These are phyloP conservation scores for Trifolium fragiferum DNA, from an alignment of 306 rosid genomes.

Conservation along the genomic window DNA sequence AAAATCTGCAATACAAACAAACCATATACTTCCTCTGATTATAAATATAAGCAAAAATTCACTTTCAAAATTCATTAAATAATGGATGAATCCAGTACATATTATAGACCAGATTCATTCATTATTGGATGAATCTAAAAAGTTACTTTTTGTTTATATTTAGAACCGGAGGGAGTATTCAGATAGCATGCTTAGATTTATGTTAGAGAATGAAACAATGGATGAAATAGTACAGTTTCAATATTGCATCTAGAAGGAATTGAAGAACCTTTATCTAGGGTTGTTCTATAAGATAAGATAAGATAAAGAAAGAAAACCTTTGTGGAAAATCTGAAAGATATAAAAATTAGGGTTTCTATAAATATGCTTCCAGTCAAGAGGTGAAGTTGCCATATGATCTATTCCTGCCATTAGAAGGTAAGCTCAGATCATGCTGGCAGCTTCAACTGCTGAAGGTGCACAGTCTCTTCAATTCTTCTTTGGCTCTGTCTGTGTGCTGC, in stretches of 20 bases:
- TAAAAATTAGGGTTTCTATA: slow-evolving; percentile 41
- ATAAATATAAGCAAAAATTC: no score
- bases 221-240: background rate
- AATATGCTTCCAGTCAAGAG: slow-evolving; percentile 68
- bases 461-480: background rate
- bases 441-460: slow-evolving; percentile 76
- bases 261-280: slow-evolving; percentile 19
- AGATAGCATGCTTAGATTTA: slow-evolving; percentile 4
- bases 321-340: background rate
- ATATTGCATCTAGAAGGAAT: background rate
- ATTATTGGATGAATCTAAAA: no score
- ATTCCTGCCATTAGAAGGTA: slow-evolving; percentile 45
- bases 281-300: background rate
- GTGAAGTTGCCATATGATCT: slow-evolving; percentile 86
- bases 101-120: no score
- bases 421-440: slow-evolving; percentile 97
- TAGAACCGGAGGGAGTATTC: background rate
- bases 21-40: no score
- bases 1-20: background rate
- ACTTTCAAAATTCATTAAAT: no score
- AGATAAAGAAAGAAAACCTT: slow-evolving; percentile 2
- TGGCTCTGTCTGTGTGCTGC: background rate
- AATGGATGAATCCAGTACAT: no score
- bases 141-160: no score
- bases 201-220: background rate